Evolutionary conservation across 805 yeast species (phyloP), one percentile per base, ranked within the genome.

Genomic region (Starmerella apis): DNA sequence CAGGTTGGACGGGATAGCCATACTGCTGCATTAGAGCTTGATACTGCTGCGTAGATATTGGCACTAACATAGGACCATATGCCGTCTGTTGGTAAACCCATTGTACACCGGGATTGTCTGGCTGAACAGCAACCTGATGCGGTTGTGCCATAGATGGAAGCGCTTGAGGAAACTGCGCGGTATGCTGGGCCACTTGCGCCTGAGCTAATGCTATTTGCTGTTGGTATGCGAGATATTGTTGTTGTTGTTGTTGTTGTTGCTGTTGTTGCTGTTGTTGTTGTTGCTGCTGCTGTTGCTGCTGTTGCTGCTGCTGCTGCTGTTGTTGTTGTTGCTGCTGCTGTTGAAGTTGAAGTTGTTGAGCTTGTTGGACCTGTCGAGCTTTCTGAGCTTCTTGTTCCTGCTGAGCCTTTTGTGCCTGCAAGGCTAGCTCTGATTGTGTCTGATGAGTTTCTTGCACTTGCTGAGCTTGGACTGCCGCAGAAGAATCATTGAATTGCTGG

Each of bases 31-130:
- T 24, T 5, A 46, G 9, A 25, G 47, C 38, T 42, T 48, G 61
- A 57, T 43, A 54, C 51, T 50, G 56, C 41, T 33, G 53, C 48
- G 52, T 58, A 48, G 55, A 60, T 56, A 60, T 47, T 51, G 59
- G 54, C 58, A 53, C 57, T 8, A 53, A 22, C 54, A 54, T 39
- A 2, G 57, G 57, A 1, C 57, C 57, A 16, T 50, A 55, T 8
- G 47, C 37, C 3, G 56, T 50, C 24, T 55, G 51, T 41, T 55
- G 58, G 11, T 50, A 47, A 7, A 52, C 39, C 50, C 49, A 50
- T 24, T 52, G 56, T 13, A 44, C 24, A 18, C 39, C 48, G 11
- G 3, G 33, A 9, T 10, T n/a, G 22, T 30, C 44, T 13, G 19
- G 49, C 27, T 30, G 44, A 13, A 36, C 16, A 3, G 16, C 20